Evolutionary conservation across 306 rosid genomes (phyloP).

Genomic region (Psophocarpus tetragonolobus): DNA sequence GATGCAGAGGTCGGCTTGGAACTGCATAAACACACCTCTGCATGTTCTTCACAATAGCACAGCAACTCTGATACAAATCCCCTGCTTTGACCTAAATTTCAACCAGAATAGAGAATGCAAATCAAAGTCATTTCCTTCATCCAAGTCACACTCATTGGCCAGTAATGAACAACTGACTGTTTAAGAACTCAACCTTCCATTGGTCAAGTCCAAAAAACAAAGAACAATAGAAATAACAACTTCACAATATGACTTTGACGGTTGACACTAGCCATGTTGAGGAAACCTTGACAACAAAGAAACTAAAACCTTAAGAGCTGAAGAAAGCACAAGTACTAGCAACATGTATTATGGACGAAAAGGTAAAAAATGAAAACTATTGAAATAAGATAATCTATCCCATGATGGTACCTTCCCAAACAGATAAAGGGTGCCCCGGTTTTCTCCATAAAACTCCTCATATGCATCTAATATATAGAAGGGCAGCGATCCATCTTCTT

Average conservation of each 20-base stretch:
- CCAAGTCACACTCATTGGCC: constrained; percentile 29
- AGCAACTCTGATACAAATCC: constrained; percentile 78
- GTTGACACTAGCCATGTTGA: background rate
- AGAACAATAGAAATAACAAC: background rate
- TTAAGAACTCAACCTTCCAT: background rate
- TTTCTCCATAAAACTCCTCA: constrained; percentile 81
- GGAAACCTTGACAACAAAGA: background rate
- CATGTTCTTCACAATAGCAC: constrained; percentile 83
- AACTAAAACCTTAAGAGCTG: background rate
- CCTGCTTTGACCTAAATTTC: constrained; percentile 78
- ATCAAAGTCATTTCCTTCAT: constrained; percentile 21
- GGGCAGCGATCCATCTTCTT: constrained; percentile 67
- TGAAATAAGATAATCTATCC: background rate
- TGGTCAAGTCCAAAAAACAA: background rate
- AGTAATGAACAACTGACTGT: background rate
- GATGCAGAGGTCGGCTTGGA: constrained; percentile 56
- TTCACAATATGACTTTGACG: background rate
- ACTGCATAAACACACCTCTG: constrained; percentile 88
- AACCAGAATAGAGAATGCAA: constrained; percentile 18
- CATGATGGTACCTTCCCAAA: constrained; percentile 82
- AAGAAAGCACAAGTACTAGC: background rate
- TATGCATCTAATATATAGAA: constrained; percentile 82
- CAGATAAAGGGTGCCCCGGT: constrained; percentile 75
- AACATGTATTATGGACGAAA: background rate
- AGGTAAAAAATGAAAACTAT: background rate